Conservation (phyloP, 257 asterid genomes). For the Oldenlandia corymbosa region DNA sequence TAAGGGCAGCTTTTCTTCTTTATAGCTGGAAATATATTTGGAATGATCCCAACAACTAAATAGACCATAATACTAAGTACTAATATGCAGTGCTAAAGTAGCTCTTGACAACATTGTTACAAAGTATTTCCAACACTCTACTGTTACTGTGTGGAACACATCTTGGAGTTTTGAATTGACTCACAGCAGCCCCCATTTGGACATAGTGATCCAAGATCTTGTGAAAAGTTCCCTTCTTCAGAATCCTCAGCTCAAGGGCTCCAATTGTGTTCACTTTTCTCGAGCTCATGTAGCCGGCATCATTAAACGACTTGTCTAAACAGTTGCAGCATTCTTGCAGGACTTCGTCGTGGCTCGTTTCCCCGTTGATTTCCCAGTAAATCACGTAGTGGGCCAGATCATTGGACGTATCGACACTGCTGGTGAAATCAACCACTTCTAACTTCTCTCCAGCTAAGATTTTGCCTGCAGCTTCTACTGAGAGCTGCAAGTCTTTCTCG, state of each 20-base stretch:
- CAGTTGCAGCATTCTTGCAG: conserved; percentile 80
- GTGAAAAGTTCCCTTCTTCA: conserved; percentile 73
- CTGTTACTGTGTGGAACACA: conserved; percentile 62
- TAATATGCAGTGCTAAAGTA: conserved; percentile 68
- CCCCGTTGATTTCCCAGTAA: conserved; percentile 79
- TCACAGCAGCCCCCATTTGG: conserved; percentile 85
- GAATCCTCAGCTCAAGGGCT: conserved; percentile 61
- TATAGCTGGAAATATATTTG: too few relatives aligned
- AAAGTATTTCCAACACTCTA: conserved; percentile 53
- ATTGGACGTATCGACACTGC: conserved; percentile 46
- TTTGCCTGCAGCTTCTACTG: conserved; percentile 69
- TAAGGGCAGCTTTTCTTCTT: neutral
- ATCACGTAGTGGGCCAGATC: conserved; percentile 78
- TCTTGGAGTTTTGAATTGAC: conserved; percentile 97
- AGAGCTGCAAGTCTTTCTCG: conserved; percentile 77
- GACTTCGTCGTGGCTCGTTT: conserved; percentile 34
- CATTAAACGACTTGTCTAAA: conserved; percentile 62
- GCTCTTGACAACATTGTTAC: conserved; percentile 46
- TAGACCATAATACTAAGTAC: neutral
- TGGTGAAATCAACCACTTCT: conserved; percentile 85
- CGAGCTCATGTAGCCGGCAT: conserved; percentile 77
- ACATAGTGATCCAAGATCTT: conserved; percentile 86
- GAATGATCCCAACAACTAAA: too few relatives aligned
- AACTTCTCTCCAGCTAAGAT: conserved; percentile 49
- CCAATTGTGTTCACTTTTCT: conserved; percentile 61